Base-by-base conservation (phyloP, 495 filamentous ascomycete species). In the Xylaria palmicola region DNA sequence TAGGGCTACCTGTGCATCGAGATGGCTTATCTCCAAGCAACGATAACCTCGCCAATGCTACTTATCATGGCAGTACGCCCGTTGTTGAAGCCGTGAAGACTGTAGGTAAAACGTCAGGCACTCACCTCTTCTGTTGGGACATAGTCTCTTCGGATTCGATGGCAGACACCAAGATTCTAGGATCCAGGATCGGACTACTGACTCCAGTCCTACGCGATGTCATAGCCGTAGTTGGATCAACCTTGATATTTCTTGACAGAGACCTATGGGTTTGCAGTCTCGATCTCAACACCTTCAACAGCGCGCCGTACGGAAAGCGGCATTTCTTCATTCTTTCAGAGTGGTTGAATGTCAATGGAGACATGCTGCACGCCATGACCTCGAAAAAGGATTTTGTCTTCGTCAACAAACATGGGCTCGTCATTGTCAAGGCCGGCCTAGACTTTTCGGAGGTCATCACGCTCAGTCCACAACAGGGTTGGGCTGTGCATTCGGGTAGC, bases 261-360 rank as follows among this genome's bases (percentile, higher is more conserved):
- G 57, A 69, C 22, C 61, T 67, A 2, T 73, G 70, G 70, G 34
- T 73, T 4, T 73, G 68, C 61, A 73, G 56, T 43, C 37, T 62
- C 0, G 54, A 69, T 6, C 47, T 72, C 34, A 29, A 63, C 52
- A 15, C 45, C 19, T 26, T 41, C 20, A 52, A 62, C 29, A 19
- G 40, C 7, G 30, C 43, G 10, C 22, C 55, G 8, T 61, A 60
- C 10, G 58, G 49, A 36, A 47, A 43, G 9, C 62, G 67, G 9
- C 67, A 70, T 47, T 72, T 72, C 61, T 72, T 72, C 34, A 58
- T 63, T 8, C 32, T 68, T 37, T 65, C 60, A 30, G 69, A 70
- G 50, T 72, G 69, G 69, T 56, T 54, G 8, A 47, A 51, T 6
- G 9, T 22, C 10, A 26, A 19, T 6, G 62, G 58, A 17, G 56